A percentile compares a stretch with the other conserved stretches of the same genome.
phyloP scores from a whole-genome alignment of 345 rosid species.

The Raphanus raphanistrum region DNA sequence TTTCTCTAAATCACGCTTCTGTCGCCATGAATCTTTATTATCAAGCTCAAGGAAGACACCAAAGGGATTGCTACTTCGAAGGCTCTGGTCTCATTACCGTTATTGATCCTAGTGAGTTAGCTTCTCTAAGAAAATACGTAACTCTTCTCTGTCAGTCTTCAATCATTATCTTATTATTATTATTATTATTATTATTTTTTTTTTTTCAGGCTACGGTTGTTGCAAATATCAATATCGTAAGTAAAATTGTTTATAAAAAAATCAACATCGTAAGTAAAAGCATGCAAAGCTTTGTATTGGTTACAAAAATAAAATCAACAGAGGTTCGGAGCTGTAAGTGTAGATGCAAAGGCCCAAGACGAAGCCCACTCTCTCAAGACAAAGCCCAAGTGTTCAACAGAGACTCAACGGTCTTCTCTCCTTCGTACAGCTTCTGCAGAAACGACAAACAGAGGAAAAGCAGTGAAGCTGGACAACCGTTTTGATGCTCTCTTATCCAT shows the following conservation, averaged over 20 bases:
- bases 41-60: slow-evolving; percentile 25
- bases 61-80: neutral
- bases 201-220: slow-evolving; percentile 10
- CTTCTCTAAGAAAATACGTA: neutral
- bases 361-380: too few species aligned
- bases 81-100: slow-evolving; percentile 15
- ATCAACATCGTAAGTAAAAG: neutral
- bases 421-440: too few species aligned
- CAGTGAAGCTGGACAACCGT: too few species aligned
- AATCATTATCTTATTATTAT: neutral
- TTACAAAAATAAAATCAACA: neutral
- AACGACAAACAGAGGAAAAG: too few species aligned
- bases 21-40: slow-evolving; percentile 34
- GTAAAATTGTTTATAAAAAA: too few species aligned
- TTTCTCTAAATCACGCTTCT: slow-evolving; percentile 5
- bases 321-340: too few species aligned
- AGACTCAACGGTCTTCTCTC: too few species aligned
- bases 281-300: neutral
- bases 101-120: slow-evolving; percentile 33
- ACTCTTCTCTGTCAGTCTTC: neutral
- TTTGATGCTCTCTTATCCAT: too few species aligned
- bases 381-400: too few species aligned
- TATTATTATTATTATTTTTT: neutral
- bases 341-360: too few species aligned
- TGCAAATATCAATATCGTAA: slow-evolving; percentile 7